phyloP scores from a whole-genome alignment of 495 filamentous ascomycete genomes.

The Emericellopsis terricola region DNA sequence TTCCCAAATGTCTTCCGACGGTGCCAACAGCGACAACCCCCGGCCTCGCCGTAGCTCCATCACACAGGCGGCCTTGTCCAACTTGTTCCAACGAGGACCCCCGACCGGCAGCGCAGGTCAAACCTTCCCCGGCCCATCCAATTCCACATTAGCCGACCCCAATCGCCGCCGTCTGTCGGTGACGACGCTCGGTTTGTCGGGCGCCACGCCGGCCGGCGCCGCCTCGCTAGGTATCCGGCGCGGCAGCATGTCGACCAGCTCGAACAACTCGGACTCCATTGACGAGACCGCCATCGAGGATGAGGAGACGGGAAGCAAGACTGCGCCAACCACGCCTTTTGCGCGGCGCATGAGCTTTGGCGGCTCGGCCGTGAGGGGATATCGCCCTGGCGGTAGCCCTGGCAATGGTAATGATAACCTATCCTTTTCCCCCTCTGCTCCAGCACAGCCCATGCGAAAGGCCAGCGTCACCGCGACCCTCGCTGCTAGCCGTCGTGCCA shows the following conservation, averaged over 20 bases:
- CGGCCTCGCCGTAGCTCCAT: slow-evolving; percentile 36
- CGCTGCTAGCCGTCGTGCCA: slow-evolving; percentile 7
- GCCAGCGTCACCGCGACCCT: slow-evolving; percentile 7
- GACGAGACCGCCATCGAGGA: slow-evolving; percentile 86
- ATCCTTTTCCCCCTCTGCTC: slow-evolving; percentile 7
- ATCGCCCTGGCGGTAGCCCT: slow-evolving; percentile 24
- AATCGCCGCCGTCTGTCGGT: slow-evolving; percentile 77
- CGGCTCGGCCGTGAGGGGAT: slow-evolving; percentile 54
- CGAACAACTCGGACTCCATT: slow-evolving; percentile 47
- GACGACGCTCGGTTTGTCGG: slow-evolving; percentile 67
- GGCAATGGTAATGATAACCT: slow-evolving; percentile 27
- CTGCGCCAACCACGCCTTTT: slow-evolving; percentile 53
- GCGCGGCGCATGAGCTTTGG: slow-evolving; percentile 81
- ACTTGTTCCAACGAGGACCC: slow-evolving; percentile 33
- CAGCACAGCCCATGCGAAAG: slow-evolving; percentile 1
- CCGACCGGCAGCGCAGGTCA: slow-evolving; percentile 15
- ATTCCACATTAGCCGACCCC: slow-evolving; percentile 47
- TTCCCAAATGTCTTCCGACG: slow-evolving; percentile 1
- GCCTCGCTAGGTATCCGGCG: slow-evolving; percentile 37
- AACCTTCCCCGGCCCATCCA: slow-evolving; percentile 13
- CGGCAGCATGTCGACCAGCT: slow-evolving; percentile 49
- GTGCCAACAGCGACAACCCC: slow-evolving; percentile 10
- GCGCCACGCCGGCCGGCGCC: slow-evolving; percentile 49
- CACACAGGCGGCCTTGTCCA: slow-evolving; percentile 33
- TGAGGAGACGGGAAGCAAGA: slow-evolving; percentile 32